A percentile compares a stretch with the other conserved stretches of the same genome.
These are phyloP conservation scores for Pyrus bretschneideri DNA, from an alignment of 306 rosid genomes.

Conservation along the genomic window DNA sequence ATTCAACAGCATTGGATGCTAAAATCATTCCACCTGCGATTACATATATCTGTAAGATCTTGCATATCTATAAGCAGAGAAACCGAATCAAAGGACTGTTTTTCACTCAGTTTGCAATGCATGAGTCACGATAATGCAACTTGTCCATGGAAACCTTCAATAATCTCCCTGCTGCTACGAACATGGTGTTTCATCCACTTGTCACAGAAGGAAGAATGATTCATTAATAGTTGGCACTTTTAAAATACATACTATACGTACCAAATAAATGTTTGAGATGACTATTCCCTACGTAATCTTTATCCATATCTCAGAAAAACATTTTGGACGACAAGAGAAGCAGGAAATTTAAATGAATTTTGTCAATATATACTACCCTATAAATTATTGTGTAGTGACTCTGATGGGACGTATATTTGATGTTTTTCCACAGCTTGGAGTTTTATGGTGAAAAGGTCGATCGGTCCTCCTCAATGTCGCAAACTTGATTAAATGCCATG, in stretches of 20 bases:
- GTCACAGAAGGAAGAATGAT: not conserved
- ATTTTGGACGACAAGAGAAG: not conserved
- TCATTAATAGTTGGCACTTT: not conserved
- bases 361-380: not conserved
- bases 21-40: not conserved
- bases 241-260: not conserved
- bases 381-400: not conserved
- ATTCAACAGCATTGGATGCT: not conserved
- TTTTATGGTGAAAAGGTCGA: not conserved
- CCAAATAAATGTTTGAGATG: not conserved
- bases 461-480: not conserved
- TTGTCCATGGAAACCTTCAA: not conserved
- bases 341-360: constrained; percentile 2
- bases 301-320: not conserved
- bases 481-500: not conserved
- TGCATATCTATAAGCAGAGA: not conserved
- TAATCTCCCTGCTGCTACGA: not conserved
- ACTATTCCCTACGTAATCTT: not conserved
- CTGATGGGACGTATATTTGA: not conserved
- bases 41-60: too few relatives aligned
- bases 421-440: not conserved
- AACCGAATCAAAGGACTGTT: not conserved
- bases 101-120: not conserved
- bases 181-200: not conserved
- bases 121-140: not conserved